Base-by-base conservation (phyloP, 176 grass and related monocot genomes). In the Zoysia japonica region DNA sequence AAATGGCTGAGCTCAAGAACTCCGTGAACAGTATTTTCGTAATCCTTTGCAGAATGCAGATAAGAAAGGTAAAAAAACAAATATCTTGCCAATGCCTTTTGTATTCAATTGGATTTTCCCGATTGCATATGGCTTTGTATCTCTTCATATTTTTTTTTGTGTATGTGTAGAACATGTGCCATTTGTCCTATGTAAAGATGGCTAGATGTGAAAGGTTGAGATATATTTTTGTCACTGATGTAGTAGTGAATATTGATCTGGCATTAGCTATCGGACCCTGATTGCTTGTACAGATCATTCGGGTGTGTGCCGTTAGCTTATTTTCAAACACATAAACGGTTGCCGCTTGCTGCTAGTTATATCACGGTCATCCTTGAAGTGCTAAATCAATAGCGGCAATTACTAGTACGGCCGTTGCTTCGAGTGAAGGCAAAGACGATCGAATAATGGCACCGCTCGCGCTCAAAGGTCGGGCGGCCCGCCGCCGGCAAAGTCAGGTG, bases 1-100 rank as follows among this genome's bases (percentile, higher is more conserved):
- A 61, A 69, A 42, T 60, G 60, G 2, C 11, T 39, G 11, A 61
- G 35, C 38, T 84, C 46, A n/a, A 52, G 65, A 84, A 77, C 45
- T 16, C 45, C 9, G 0, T 41, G 38, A 15, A 82, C 62, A 51
- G 35, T 4, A 1, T 76, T 14, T 15, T 54, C 51, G 2, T 4
- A 15, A 9, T 16, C 11, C 12, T 2, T 56, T 19, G 28, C 28
- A 28, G 28, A 28, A 28, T 47, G 19, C 49, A 39, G 49, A 46
- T 64, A 13, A 57, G 0, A 45, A 59, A 67, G 61, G 38, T 16
- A 55, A 46, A 36, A 15, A 6, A 28, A 28, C 4, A 56, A 65
- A 42, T n/a, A 65, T 40, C 9, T 10, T 49, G 6, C 44, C 19
- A 49, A 47, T 66, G 13, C 48, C 45, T 81, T 61, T 41, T 1